A percentile compares a stretch with the other conserved stretches of the same genome.
phyloP scores from a whole-genome alignment of 2,329 filamentous ascomycete species.

The Incumbomyces delicatus region DNA sequence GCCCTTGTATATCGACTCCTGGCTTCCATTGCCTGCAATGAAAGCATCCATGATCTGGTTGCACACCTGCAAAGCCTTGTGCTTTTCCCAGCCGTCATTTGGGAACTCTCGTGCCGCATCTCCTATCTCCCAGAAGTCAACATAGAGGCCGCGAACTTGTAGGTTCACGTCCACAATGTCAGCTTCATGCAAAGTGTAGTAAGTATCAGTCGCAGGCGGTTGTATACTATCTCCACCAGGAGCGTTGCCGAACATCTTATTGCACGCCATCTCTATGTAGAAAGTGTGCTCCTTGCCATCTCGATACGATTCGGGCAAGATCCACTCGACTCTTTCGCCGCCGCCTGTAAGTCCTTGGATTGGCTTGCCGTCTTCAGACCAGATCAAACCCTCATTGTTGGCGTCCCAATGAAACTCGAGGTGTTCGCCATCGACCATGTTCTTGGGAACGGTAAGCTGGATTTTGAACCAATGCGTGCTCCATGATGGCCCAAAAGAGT shows the following conservation, averaged over 20 bases:
- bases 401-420: slow-evolving; percentile 97
- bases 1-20: slow-evolving; percentile 67
- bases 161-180: slow-evolving; percentile 85
- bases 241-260: slow-evolving; percentile 95
- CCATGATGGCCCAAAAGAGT: slow-evolving; percentile 87
- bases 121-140: slow-evolving; percentile 92
- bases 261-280: slow-evolving; percentile 98
- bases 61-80: slow-evolving; percentile 70
- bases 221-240: slow-evolving; percentile 76
- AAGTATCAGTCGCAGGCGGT: slow-evolving; percentile 75
- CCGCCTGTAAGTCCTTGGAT: slow-evolving; percentile 86
- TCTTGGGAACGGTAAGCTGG: slow-evolving; percentile 62
- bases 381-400: slow-evolving; percentile 88
- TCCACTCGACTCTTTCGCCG: slow-evolving; percentile 83
- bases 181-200: slow-evolving; percentile 65
- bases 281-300: slow-evolving; percentile 81
- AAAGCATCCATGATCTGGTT: slow-evolving; percentile 88
- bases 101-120: slow-evolving; percentile 91
- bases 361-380: slow-evolving; percentile 80
- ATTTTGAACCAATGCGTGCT: slow-evolving; percentile 96
- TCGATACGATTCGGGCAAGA: slow-evolving; percentile 69
- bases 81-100: slow-evolving; percentile 75
- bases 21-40: slow-evolving; percentile 61
- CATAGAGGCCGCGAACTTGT: slow-evolving; percentile 69
- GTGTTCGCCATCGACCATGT: slow-evolving; percentile 64